Base-by-base conservation (phyloP, 2,329 filamentous ascomycete genomes). In the Sporothrix luriei region DNA sequence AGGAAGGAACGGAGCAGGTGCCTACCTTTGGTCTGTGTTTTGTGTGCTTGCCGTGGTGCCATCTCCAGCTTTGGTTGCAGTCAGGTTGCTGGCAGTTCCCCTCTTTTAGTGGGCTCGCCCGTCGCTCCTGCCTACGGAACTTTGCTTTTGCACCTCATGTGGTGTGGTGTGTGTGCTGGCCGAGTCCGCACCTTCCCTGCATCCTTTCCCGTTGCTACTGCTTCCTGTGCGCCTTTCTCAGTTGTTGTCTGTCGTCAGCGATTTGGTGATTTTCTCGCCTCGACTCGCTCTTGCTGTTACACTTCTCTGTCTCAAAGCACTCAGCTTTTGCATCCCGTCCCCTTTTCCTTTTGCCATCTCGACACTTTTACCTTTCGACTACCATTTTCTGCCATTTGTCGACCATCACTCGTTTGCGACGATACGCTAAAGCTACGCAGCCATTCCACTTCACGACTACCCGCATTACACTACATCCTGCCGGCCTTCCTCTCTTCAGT, bases 81-180 rank as follows among this genome's bases (percentile, higher is more conserved):
- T 11, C 62, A 49, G 61, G 61, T 43, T 43, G 43, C 61, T 49
- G 61, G 21, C 61, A 46, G 61, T 64, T 48, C 62, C 62, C 62
- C 62, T 65, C 62, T 51, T 65, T 51, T 52, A 65, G 62, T 65
- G 62, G 62, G 62, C 10, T 65, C 26, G 29, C 62, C 48, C 62
- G 62, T 66, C 62, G 46, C 48, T 52, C 46, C 48, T 66, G 43
- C 43, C 61, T 40, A 16, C 38, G 29, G 5, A 29, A n/a, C 6
- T 19, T 29, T 14, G 26, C 43, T 48, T 40, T 26, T 40, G 59
- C 59, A 48, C 40, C 29, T 57, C 54, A 6, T 33, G 55, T 61
- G 13, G 11, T 62, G 11, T 62, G 59, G 62, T 21, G 64, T 54
- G 64, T 66, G 64, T 66, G 64, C 64, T 54, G 48, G 62, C 61